phyloP scores from a whole-genome alignment of 306 rosid species.

The Prosopis cineraria region DNA sequence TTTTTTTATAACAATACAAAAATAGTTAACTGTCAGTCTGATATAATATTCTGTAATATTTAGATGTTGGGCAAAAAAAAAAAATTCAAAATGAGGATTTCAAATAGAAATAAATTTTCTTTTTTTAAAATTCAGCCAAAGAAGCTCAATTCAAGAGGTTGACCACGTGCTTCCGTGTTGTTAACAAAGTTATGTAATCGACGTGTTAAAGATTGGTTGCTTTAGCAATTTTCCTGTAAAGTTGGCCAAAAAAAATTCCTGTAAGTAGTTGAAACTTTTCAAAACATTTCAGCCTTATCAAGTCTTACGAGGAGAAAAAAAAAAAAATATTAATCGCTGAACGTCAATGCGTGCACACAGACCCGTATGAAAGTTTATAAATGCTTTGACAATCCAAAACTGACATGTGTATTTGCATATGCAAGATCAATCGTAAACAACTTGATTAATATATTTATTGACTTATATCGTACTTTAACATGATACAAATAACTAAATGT shows the following conservation, averaged over 20 bases:
- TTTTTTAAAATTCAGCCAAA: background rate
- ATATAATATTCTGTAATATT: no score
- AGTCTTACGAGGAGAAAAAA: no score
- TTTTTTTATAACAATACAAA: no score
- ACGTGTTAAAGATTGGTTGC: background rate
- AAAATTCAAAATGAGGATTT: background rate
- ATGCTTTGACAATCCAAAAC: background rate
- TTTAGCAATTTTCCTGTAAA: background rate
- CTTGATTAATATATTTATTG: background rate
- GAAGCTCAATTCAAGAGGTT: background rate
- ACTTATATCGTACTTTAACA: background rate
- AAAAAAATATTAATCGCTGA: background rate
- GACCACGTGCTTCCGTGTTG: background rate
- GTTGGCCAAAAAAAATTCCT: no score
- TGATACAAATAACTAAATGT: background rate
- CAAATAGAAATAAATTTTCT: background rate
- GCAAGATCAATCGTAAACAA: background rate
- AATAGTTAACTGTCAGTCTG: no score
- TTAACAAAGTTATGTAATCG: background rate
- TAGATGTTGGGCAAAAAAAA: background rate
- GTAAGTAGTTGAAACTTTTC: background rate
- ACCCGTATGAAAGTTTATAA: background rate
- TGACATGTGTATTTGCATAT: background rate
- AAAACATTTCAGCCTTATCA: background rate
- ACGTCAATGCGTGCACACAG: background rate